Evolutionary conservation across 2,329 filamentous ascomycete genomes (phyloP), one percentile per base, ranked within the genome.

Genomic region (Nigrospora osmanthi): DNA sequence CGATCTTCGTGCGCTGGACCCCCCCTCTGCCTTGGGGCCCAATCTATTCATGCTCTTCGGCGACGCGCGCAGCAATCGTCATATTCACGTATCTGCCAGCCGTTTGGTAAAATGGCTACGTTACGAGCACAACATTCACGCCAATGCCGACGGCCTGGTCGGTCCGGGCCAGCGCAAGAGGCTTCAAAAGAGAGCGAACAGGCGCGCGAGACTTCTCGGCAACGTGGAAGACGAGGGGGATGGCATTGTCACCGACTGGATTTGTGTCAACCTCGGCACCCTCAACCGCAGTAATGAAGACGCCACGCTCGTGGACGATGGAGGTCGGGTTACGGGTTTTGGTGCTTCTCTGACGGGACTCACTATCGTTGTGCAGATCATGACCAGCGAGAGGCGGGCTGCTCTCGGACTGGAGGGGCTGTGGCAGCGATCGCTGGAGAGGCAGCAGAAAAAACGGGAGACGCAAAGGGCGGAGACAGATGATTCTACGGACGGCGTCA

Each of bases 41-140:
- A 90, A 91, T 56, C 75, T 96, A 28, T 76, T 98, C 44, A 97
- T 97, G 93, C 68, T 98, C 30, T 81, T 98, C 51, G 89, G 86
- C 35, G 95, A 89, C 10, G 88, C 91, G 13, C 84, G 93, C 47
- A 94, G 88, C 56, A 88, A 96, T 63, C 89, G 91, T 43, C 93
- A 98, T 68, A 72, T 98, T 33, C 91, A 95, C 59, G 85, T 95
- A 17, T 88, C 88, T 1, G 89, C 90, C 0, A 89, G 95, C 58
- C 81, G 89, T n/a, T 77, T 95, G 23, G 88, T 90, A 51, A 80
- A 91, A 47, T 96, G 88, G 85, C 69, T 96, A 38, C 77, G 89
- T 43, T 81, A 76, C 36, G 78, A 81, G 12, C 80, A 88, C 63
- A 81, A 82, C 44, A 68, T 97, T 34, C 70, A 76, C 2, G 88